Evolutionary conservation across 805 yeast species (phyloP), one percentile per base, ranked within the genome.

Genomic region (Saturnispora sanitii): DNA sequence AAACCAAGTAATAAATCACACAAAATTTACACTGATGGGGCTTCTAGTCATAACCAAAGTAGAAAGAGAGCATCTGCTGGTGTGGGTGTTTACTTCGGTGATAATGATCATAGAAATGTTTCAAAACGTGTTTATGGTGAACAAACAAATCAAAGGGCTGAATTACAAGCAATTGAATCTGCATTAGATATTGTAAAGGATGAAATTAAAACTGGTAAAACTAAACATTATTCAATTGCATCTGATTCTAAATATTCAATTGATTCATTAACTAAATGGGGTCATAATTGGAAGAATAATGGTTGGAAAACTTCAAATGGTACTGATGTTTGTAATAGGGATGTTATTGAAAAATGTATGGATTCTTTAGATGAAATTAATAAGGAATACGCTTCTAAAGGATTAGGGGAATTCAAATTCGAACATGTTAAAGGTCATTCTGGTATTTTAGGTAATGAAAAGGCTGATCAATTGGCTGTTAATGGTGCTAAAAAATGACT

Each of bases 111-210:
- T 2, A 57, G 81, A 34, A 82, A 82, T 54, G 61, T 66, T 8
- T 65, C 79, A 0, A 74, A 66, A 4, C 73, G 79, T 0, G 62
- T 85, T 20, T 32, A n/a, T 2, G 67, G 64, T 2, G 57, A 55
- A 3, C 86, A 79, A 26, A 84, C 95, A 1, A 87, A 86, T 50
- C 87, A 83, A 48, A 61, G 84, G 31, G 92, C 94, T 1, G 96
- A 88, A 58, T 68, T 87, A 9, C 56, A 63, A 12, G 96, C 94
- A 0, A 67, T 82, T 16, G 53, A 61, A 4, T 65, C 65, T 26
- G 94, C 92, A 0, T 53, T 82, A 43, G 54, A 55, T 5, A 49
- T 52, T 6, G 66, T 79, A 15, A 36, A 47, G 1, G 21, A 44
- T 2, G 71, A 66, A 19, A 55, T 67, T 41, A 48, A 52, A 3